Base-by-base conservation (phyloP, 2,329 filamentous ascomycete species). In the Coleophoma cylindrospora region DNA sequence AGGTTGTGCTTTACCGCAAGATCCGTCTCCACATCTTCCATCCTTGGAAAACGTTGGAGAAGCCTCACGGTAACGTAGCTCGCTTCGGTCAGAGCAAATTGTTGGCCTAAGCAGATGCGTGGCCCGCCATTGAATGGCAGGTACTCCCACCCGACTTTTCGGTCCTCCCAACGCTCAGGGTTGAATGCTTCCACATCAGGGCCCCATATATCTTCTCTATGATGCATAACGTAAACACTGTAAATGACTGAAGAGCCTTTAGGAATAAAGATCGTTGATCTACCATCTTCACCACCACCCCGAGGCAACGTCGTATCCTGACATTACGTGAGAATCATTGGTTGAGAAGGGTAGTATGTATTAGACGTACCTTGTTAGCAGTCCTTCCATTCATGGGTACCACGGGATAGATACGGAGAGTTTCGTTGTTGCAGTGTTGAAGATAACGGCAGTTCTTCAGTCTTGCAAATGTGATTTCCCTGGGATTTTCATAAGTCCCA, bases 361-460 rank as follows among this genome's bases (percentile, higher is more conserved):
- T 27, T 27, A 27, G 27, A 27, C 27, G 27, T 27, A 27, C 27
- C 27, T 67, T 66, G 17, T 69, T 66, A 3, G 79, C 75, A 21
- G 63, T 58, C 50, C 80, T 73, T 9, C 65, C 64, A 61, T 83
- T 83, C 40, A 72, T 56, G 2, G 79, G 78, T 11, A 82, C 77
- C 6, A 76, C 67, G 2, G 79, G 77, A 55, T 78, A 73, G 1
- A 79, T 56, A 11, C 79, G 75, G 5, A 83, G 70, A 2, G 75
- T 70, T 61, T 66, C 63, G 17, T 61, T 64, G 8, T 58, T 57
- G 33, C 60, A 60, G 27, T 60, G 43, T 22, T 62, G 62, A 11
- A 66, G 51, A 43, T 65, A 66, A 41, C 54, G 50, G 21, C 61
- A 64, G 11, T 34, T 33, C 46, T 65, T 65, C 14, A 66, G 55